phyloP scores from a whole-genome alignment of 139 green algal genomes.

The Chlamydomonas eustigma region DNA sequence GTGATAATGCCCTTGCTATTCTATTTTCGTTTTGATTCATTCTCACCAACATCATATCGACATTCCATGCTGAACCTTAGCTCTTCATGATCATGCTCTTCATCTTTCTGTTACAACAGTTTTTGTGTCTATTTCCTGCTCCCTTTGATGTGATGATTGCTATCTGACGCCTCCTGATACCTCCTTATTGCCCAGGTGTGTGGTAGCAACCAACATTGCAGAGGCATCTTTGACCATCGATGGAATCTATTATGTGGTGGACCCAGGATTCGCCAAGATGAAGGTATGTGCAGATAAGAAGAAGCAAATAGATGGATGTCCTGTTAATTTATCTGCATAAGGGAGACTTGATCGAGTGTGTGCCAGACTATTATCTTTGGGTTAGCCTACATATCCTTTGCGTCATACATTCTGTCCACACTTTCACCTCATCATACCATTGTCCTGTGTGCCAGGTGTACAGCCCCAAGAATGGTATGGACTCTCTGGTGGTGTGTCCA shows the following conservation, averaged over 20 bases:
- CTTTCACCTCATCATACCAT: conserved; percentile 83
- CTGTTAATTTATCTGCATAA: no score
- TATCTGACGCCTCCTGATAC: background rate
- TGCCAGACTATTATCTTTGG: no score
- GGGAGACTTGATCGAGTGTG: no score
- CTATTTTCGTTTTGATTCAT: no score
- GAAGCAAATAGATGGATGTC: background rate
- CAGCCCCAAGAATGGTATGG: conserved; percentile 89
- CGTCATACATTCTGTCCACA: background rate
- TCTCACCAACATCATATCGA: no score
- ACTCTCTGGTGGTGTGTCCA: conserved; percentile 89
- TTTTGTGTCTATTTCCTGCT: no score
- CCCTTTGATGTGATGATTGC: no score
- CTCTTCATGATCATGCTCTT: no score
- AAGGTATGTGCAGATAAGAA: conserved; percentile 43
- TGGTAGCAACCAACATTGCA: conserved; percentile 99
- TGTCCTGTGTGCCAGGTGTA: conserved; percentile 69
- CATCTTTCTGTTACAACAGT: no score
- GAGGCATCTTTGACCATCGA: conserved; percentile 98
- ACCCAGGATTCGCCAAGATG: conserved; percentile 66
- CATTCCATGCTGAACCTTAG: no score
- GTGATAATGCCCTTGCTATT: no score
- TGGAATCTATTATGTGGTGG: conserved; percentile 80
- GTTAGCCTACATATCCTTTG: no score
- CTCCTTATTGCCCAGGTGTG: conserved; percentile 31